Conservation (phyloP, 495 filamentous ascomycete species). For the Hypoxylon trugodes region DNA sequence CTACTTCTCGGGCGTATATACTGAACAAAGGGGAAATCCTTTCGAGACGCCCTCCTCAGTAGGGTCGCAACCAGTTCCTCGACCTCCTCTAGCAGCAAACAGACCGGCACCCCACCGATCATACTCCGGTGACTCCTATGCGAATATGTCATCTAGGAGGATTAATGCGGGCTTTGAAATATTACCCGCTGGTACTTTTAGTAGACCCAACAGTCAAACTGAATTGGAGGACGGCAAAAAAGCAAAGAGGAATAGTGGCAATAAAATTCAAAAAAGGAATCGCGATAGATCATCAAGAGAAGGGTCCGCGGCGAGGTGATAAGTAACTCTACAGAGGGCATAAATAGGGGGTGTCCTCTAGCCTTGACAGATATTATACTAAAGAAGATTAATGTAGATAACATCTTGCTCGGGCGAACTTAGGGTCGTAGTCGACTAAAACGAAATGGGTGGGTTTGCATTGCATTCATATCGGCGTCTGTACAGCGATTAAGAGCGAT, state of each 20-base stretch:
- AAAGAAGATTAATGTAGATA: slow-evolving; percentile 29
- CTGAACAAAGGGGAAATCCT: slow-evolving; percentile 32
- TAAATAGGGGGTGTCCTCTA: slow-evolving; percentile 20
- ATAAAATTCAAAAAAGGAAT: slow-evolving; percentile 31
- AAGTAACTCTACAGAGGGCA: slow-evolving; percentile 15
- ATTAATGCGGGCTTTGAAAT: slow-evolving; percentile 71
- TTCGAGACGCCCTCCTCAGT: slow-evolving; percentile 27
- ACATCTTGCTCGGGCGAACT: slow-evolving; percentile 34
- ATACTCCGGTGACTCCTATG: slow-evolving; percentile 54
- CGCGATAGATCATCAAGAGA: slow-evolving; percentile 25
- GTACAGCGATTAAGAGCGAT: background rate
- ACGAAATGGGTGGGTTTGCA: slow-evolving; percentile 10
- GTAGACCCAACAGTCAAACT: slow-evolving; percentile 22
- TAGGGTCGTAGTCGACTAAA: slow-evolving; percentile 19
- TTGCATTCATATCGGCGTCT: slow-evolving; percentile 32
- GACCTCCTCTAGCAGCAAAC: slow-evolving; percentile 35
- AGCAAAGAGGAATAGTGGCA: slow-evolving; percentile 20
- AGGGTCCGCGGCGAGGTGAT: slow-evolving; percentile 15
- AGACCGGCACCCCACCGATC: slow-evolving; percentile 41
- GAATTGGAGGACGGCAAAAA: slow-evolving; percentile 27
- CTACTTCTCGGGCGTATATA: slow-evolving; percentile 17
- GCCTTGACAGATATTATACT: slow-evolving; percentile 9
- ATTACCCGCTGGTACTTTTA: slow-evolving; percentile 64
- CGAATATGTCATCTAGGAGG: slow-evolving; percentile 57
- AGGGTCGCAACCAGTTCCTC: slow-evolving; percentile 18